Conservation (phyloP, 2,329 filamentous ascomycete species). For the Xylariaceae sp. region DNA sequence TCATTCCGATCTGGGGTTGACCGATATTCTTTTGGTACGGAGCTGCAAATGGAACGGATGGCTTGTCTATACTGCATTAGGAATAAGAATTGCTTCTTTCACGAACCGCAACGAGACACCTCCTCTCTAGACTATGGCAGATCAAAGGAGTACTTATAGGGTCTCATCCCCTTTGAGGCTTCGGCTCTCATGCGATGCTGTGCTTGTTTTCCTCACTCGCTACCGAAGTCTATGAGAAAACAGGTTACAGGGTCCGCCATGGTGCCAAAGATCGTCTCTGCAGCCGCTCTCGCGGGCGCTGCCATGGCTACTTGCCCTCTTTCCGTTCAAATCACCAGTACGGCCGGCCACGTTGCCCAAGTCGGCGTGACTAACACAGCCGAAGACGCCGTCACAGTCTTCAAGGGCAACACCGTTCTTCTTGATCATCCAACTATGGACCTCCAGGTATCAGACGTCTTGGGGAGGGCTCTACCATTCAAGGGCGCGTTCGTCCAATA, state of each 20-base stretch:
- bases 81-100: too few relatives aligned
- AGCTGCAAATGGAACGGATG: too few relatives aligned
- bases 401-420: slow-evolving; percentile 21
- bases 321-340: slow-evolving; percentile 17
- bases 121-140: not conserved
- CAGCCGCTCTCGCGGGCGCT: slow-evolving; percentile 18
- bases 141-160: slow-evolving; percentile 12
- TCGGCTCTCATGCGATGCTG: slow-evolving; percentile 1
- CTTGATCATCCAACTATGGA: slow-evolving; percentile 20
- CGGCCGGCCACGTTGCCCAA: slow-evolving; percentile 14
- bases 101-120: too few relatives aligned
- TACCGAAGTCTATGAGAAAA: slow-evolving; percentile 1
- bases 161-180: not conserved
- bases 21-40: too few relatives aligned
- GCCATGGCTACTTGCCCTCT: slow-evolving; percentile 22
- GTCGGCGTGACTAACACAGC: slow-evolving; percentile 21
- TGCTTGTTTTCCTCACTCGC: slow-evolving; percentile 3
- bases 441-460: slow-evolving; percentile 15
- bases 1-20: too few relatives aligned
- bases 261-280: slow-evolving; percentile 20
- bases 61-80: too few relatives aligned
- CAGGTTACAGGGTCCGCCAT: slow-evolving; percentile 10
- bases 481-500: slow-evolving; percentile 20
- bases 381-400: slow-evolving; percentile 18
- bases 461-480: slow-evolving; percentile 18